phyloP scores from a whole-genome alignment of 495 filamentous ascomycete species.

The Tirmania nivea region DNA sequence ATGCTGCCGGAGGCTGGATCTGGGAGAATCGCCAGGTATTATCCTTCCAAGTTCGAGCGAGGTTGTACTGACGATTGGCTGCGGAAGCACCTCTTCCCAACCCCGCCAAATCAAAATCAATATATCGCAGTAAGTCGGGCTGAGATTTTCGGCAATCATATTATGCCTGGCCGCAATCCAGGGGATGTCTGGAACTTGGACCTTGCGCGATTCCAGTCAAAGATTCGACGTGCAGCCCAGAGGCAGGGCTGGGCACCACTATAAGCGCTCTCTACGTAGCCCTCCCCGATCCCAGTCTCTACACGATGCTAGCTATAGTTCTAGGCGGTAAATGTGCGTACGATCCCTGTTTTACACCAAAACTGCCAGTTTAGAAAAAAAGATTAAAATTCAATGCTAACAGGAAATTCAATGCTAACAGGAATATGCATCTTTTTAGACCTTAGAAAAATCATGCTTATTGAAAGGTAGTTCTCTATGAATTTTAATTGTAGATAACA shows the following conservation, averaged over 20 bases:
- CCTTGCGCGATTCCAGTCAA: background rate
- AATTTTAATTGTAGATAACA: no score
- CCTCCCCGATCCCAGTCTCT: no score
- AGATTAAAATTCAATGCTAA: no score
- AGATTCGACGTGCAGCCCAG: background rate
- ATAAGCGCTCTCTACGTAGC: background rate
- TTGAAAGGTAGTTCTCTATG: no score
- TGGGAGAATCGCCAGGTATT: background rate
- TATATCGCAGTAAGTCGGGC: background rate
- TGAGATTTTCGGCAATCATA: background rate
- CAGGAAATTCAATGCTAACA: no score
- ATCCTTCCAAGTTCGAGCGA: background rate
- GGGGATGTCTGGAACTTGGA: background rate
- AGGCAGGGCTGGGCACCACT: background rate
- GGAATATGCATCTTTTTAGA: no score
- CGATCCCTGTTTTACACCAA: no score
- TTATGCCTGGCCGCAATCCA: background rate
- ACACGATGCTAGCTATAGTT: no score
- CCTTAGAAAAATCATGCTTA: no score
- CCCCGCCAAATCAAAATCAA: background rate
- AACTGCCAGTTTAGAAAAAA: no score
- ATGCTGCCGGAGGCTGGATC: background rate
- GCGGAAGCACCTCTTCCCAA: background rate
- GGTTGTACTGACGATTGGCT: background rate
- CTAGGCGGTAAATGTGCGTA: no score